phyloP scores from a whole-genome alignment of 2,329 filamentous ascomycete genomes.

The Rhynchosporium graminicola region DNA sequence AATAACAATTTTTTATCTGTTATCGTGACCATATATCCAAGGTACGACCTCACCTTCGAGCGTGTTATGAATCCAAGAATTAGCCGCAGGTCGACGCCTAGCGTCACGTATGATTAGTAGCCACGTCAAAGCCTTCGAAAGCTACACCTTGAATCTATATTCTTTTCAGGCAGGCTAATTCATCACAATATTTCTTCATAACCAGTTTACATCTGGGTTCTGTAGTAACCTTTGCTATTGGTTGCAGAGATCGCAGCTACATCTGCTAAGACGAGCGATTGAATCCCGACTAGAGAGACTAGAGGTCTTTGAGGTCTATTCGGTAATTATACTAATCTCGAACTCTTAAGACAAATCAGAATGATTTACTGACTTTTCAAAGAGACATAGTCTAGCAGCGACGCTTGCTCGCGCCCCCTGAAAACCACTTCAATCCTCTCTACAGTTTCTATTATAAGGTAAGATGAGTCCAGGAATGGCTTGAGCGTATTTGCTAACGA shows the following conservation, averaged over 20 bases:
- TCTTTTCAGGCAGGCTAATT: not conserved
- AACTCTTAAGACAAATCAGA: not conserved
- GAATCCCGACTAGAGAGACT: not conserved
- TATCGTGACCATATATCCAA: not conserved
- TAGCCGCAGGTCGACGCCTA: not conserved
- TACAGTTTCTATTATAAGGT: not conserved
- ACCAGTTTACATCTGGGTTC: not conserved
- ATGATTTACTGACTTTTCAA: not conserved
- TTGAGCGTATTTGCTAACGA: not conserved
- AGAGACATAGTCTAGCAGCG: not conserved
- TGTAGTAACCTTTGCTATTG: not conserved
- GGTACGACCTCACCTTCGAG: not conserved
- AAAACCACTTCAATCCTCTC: not conserved
- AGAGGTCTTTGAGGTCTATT: not conserved
- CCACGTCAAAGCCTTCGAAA: not conserved
- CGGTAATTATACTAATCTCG: not conserved
- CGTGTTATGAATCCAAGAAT: not conserved
- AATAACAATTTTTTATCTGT: too few species aligned
- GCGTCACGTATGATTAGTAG: not conserved
- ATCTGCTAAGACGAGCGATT: not conserved
- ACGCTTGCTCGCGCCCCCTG: not conserved
- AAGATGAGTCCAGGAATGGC: not conserved
- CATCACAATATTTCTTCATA: not conserved
- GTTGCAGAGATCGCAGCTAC: not conserved
- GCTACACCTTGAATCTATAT: not conserved